These are phyloP conservation scores for Picochlorum sp. DNA, from an alignment of 139 green algal genomes.

Conservation along the genomic window DNA sequence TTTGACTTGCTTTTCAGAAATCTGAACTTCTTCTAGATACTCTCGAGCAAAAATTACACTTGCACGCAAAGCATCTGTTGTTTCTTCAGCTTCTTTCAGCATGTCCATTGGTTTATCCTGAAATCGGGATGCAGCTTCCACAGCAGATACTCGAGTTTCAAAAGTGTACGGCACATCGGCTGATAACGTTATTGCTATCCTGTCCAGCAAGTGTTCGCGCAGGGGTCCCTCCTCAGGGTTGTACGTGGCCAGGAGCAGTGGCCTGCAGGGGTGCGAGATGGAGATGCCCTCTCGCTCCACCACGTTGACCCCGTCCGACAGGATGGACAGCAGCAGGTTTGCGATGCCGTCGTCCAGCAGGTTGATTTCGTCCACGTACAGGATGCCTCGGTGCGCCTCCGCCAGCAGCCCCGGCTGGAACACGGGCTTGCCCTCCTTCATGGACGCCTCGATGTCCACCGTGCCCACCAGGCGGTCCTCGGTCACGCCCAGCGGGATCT, in stretches of 20 bases:
- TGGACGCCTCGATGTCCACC: constrained; percentile 97
- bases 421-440: constrained; percentile 89
- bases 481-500: constrained; percentile 96
- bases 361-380: constrained; percentile 96
- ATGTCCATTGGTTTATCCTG: constrained; percentile 34
- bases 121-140: constrained; percentile 55
- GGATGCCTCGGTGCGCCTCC: constrained; percentile 84
- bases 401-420: constrained; percentile 97
- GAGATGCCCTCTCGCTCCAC: constrained; percentile 96
- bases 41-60: constrained; percentile 93
- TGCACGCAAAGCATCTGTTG: constrained; percentile 68
- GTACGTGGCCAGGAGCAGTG: constrained; percentile 96
- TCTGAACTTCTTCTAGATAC: constrained; percentile 87
- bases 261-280: constrained; percentile 87
- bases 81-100: constrained; percentile 61
- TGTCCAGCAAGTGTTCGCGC: constrained; percentile 95
- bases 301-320: constrained; percentile 89
- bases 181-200: constrained; percentile 86
- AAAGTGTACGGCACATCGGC: constrained; percentile 68
- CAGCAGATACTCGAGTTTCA: constrained; percentile 71
- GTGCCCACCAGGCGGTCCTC: constrained; percentile 97
- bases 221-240: constrained; percentile 95
- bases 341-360: constrained; percentile 96
- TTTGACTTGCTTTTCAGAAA: constrained; percentile 78
- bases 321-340: constrained; percentile 94